Conservation (phyloP, 306 rosid genomes). For the Abrus pulchellus region DNA sequence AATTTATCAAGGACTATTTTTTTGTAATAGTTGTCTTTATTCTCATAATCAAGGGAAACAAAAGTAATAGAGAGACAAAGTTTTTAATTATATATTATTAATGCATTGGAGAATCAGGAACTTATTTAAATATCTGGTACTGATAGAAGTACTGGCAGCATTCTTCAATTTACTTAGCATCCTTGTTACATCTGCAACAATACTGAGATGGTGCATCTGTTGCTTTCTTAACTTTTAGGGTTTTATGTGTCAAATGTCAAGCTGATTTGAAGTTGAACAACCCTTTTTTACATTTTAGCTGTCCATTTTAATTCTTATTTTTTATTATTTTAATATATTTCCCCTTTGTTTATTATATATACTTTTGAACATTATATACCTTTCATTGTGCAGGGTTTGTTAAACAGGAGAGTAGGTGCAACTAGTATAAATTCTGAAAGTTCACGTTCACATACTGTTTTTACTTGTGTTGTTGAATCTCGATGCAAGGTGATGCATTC, state of each 20-base stretch:
- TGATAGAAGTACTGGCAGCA: not conserved
- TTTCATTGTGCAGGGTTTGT: slow-evolving; percentile 74
- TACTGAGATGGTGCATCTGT: not conserved
- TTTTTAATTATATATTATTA: not conserved
- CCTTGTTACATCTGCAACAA: not conserved
- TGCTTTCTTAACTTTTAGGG: not conserved
- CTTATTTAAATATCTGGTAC: not conserved
- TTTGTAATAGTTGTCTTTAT: not conserved
- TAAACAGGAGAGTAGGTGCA: slow-evolving; percentile 86
- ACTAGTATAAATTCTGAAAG: slow-evolving; percentile 93
- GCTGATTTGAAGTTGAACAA: not conserved
- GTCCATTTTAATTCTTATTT: not conserved
- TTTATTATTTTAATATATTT: not conserved
- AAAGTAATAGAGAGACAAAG: not conserved
- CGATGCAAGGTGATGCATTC: slow-evolving; percentile 75
- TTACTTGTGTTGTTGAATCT: slow-evolving; percentile 91
- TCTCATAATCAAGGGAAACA: not conserved
- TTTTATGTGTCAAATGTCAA: not conserved
- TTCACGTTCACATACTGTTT: slow-evolving; percentile 96
- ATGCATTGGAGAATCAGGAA: not conserved
- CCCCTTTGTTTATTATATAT: not conserved
- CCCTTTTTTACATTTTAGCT: not conserved
- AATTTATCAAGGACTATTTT: not conserved
- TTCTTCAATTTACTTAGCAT: not conserved
- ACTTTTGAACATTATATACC: not conserved